A percentile compares a stretch with the other conserved stretches of the same genome.
These are phyloP conservation scores for Filosporella fistucella DNA, from an alignment of 495 filamentous ascomycete species.

Conservation along the genomic window DNA sequence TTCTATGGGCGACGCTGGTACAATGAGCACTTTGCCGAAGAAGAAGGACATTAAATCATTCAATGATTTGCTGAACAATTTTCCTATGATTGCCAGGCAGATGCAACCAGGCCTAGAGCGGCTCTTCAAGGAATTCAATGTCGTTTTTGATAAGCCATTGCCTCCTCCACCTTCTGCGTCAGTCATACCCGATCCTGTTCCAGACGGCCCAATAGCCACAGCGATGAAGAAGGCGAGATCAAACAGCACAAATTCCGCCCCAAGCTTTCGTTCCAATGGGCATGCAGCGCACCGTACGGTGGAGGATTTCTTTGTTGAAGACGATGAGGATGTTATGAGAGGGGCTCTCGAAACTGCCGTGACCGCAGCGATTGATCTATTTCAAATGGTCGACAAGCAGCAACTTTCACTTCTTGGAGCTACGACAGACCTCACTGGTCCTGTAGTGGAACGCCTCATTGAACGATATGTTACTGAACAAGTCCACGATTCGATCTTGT, in stretches of 20 bases:
- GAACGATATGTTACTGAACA: conserved; percentile 95
- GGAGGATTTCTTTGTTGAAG: conserved; percentile 55
- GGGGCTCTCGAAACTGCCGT: conserved; percentile 85
- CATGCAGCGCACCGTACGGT: conserved; percentile 14
- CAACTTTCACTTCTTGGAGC: conserved; percentile 88
- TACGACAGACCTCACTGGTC: conserved; percentile 90
- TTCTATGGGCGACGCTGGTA: conserved; percentile 26
- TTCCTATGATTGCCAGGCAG: conserved; percentile 94
- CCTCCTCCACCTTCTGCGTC: conserved; percentile 68
- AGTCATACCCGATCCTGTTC: conserved; percentile 45
- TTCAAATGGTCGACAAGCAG: conserved; percentile 92
- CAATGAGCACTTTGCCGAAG: conserved; percentile 35
- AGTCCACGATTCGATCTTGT: conserved; percentile 80
- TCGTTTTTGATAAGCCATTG: conserved; percentile 77
- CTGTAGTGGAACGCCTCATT: conserved; percentile 85
- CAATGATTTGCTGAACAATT: conserved; percentile 84
- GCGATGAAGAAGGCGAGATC: conserved; percentile 46
- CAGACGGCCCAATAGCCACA: conserved; percentile 43
- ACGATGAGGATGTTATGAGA: conserved; percentile 85
- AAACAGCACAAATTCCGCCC: conserved; percentile 32
- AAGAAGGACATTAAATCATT: conserved; percentile 93
- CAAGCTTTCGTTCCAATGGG: conserved; percentile 24
- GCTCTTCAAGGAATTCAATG: conserved; percentile 84
- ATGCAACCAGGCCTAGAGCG: conserved; percentile 92
- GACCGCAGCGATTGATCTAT: conserved; percentile 89